Evolutionary conservation across 768 basidiomycete species (phyloP), one percentile per base, ranked within the genome.

Genomic region (Rhizopogon vinicolor): DNA sequence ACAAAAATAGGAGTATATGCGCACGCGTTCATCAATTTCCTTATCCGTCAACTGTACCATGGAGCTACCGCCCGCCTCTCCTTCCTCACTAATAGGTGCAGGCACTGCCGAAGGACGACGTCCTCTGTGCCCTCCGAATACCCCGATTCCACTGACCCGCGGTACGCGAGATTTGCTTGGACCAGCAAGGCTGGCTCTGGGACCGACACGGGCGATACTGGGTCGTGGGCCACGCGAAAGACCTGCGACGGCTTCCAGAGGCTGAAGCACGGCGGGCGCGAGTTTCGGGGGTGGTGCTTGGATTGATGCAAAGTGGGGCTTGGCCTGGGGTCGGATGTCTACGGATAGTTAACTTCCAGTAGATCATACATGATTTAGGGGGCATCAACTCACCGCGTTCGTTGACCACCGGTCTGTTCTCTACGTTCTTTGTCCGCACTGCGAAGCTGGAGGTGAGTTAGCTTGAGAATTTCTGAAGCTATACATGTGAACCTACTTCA

Each of bases 361-460:
- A 31, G 29, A 51, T 18, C 7, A 54, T 31, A 8, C 6, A 37
- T 10, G 18, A 4, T 37, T 49, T 19, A 13, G 35, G 48, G 16
- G 22, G 46, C 44, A 51, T 31, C 12, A 40, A 68, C 76, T 13
- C 63, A 86, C 90, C 89, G 58, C 82, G 84, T 61, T 91, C 87
- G 59, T 91, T 89, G 28, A 91, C 76, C 22, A 86, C 81, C 1
- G 87, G 86, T 57, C 84, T 86, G 65, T 93, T 93, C 74, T 93
- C 91, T 3, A 94, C 74, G 60, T 92, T 88, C 78, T 91, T 91
- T 18, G 92, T 90, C 40, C 89, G 81, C 39, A 85, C 84, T 13
- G 89, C 91, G 62, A 93, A 93, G 65, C 90, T 83, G 61, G 9
- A 10, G 74, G 41, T 18, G 16, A 18, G 46, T 53, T 54, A 12